Percentiles rank a stretch among this genome's conserved stretches.
phyloP scores from a whole-genome alignment of 1,284 basidiomycete species.

The Apiotrichum sp. region DNA sequence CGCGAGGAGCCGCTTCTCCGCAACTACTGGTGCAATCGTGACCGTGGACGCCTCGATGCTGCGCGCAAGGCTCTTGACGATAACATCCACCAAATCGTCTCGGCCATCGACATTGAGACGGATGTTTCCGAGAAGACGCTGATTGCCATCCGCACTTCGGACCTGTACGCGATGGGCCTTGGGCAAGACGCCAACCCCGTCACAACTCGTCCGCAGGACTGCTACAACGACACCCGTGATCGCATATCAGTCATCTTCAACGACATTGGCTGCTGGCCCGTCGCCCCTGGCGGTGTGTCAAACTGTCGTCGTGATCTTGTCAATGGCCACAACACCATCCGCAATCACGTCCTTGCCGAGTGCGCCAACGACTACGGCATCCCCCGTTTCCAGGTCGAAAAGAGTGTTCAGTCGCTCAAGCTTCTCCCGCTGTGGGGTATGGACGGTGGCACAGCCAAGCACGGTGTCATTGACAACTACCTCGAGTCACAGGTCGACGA shows the following conservation, averaged over 20 bases:
- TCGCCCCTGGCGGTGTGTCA: constrained; percentile 12
- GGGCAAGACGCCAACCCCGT: constrained; percentile 7
- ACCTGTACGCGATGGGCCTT: constrained; percentile 13
- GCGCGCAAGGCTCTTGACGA: constrained; percentile 6
- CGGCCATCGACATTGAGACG: constrained; percentile 10
- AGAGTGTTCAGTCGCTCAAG: constrained; percentile 10
- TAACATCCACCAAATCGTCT: constrained; percentile 9
- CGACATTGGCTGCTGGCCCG: constrained; percentile 12
- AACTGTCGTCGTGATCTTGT: constrained; percentile 14
- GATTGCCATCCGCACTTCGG: constrained; percentile 8
- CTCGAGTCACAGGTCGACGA: constrained; percentile 13
- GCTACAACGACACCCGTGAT: constrained; percentile 10
- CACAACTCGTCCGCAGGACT: constrained; percentile 11
- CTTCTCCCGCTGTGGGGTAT: constrained; percentile 14
- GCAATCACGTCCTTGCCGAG: constrained; percentile 14
- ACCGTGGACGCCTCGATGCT: constrained; percentile 2
- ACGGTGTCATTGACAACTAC: constrained; percentile 10
- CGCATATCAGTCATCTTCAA: constrained; percentile 12
- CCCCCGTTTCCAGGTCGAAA: constrained; percentile 14
- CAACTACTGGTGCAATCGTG: constrained; percentile 9
- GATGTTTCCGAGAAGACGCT: constrained; percentile 10
- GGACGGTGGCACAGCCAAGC: constrained; percentile 7
- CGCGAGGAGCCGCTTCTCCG: constrained; percentile 9
- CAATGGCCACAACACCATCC: constrained; percentile 11
- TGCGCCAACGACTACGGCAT: constrained; percentile 14